Evolutionary conservation across 139 green algal species (phyloP), one percentile per base, ranked within the genome.

Genomic region (Micromonas pusilla): DNA sequence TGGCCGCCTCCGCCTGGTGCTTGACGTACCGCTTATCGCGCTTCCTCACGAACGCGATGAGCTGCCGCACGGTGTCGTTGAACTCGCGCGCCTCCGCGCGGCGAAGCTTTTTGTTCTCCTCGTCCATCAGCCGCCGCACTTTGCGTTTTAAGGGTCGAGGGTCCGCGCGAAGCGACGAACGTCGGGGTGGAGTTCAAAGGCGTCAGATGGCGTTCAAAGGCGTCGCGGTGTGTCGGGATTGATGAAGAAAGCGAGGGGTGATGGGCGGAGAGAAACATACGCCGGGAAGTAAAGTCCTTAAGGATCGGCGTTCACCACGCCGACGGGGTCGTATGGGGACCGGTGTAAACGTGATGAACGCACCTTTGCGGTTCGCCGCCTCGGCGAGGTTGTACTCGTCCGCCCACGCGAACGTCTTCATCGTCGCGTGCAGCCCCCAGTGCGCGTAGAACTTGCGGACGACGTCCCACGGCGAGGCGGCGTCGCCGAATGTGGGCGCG

Each of bases 61-160:
- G 60, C 60, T 30, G 25, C 60, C n/a, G 25, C 13, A 68, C 60
- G 60, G 25, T 68, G 25, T 68, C 60, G 25, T 30, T 32, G 25
- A 36, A 68, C 60, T 68, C 60, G 6, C 60, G 16, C n/a, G 25
- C 25, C 60, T 30, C 60, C 19, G 13, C n/a, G 6, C 60, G 60
- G 19, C 60, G 25, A 36, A 32, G 25, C 60, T 68, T 68, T 28
- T 68, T 68, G 26, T 68, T 68, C 60, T 68, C 60, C n/a, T 68
- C 60, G 25, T 68, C 60, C 60, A 32, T 32, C 60, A 32, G 25
- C 5, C 60, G 60, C 60, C 60, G 19, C 5, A 32, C 45, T 16
- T 57, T 57, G n/a, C n/a, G n/a, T n/a, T n/a, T n/a, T n/a, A n/a
- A n/a, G n/a, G n/a, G n/a, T n/a, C n/a, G n/a, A n/a, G n/a, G n/a